A percentile compares a stretch with the other conserved stretches of the same genome.
phyloP scores from a whole-genome alignment of 139 green algal genomes.

The Pedinophyceae sp. region DNA sequence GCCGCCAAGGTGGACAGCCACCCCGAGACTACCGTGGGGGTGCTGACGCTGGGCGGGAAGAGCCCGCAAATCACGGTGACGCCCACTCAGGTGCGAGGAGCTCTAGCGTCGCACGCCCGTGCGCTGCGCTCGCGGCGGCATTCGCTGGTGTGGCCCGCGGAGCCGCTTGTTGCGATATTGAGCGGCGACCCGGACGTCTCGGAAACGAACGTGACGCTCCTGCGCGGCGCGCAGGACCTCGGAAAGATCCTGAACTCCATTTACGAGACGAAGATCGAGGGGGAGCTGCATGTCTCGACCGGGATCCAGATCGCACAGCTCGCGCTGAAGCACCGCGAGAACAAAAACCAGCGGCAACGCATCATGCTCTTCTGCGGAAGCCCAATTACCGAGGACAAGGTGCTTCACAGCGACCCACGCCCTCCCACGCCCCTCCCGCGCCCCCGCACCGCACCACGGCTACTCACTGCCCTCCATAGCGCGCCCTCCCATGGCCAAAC shows the following conservation, averaged over 20 bases:
- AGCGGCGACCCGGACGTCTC: no score
- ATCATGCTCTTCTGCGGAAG: conserved; percentile 93
- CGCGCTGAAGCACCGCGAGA: conserved; percentile 66
- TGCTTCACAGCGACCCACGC: conserved; percentile 10
- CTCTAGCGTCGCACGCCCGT: no score
- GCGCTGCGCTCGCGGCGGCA: no score
- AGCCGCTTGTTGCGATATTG: no score
- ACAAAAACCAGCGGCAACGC: conserved; percentile 97
- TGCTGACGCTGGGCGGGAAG: conserved; percentile 93
- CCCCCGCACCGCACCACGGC: no score
- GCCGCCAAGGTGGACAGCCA: conserved; percentile 92
- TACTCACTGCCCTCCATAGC: no score
- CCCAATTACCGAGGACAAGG: conserved; percentile 71
- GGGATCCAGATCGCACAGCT: conserved; percentile 92
- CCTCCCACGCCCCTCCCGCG: no score
- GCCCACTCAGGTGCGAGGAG: conserved; percentile 55
- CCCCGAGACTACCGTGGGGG: conserved; percentile 92
- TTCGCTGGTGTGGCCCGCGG: no score
- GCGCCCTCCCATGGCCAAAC: no score
- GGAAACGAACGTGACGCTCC: no score
- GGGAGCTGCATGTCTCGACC: conserved; percentile 57
- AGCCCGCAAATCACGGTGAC: conserved; percentile 84
- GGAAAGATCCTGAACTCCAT: conserved; percentile 89
- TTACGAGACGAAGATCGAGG: conserved; percentile 69
- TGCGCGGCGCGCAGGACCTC: conserved; percentile 75